phyloP scores from a whole-genome alignment of 129 eudicot species.

The Sambucus nigra region DNA sequence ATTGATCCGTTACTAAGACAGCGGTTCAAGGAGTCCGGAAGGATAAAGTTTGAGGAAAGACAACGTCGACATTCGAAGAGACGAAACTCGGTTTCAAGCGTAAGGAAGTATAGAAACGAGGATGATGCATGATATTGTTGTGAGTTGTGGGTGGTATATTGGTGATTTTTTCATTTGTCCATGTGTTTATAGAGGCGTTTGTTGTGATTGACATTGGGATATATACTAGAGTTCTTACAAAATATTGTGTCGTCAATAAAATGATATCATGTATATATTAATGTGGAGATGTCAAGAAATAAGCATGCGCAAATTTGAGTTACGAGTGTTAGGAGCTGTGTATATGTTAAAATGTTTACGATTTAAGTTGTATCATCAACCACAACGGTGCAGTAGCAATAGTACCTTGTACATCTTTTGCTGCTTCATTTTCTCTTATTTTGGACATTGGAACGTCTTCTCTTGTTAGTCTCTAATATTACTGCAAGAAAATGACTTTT shows the following conservation, averaged over 20 bases:
- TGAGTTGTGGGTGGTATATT: neutral
- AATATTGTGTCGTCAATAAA: neutral
- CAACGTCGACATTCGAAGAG: constrained; percentile 31
- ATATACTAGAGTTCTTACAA: neutral
- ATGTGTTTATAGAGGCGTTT: neutral
- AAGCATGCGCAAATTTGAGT: no score
- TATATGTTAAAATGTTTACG: no score
- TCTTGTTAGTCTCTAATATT: no score
- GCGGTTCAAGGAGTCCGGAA: constrained; percentile 54
- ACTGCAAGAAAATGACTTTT: no score
- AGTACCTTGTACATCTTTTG: no score
- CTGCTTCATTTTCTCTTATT: no score
- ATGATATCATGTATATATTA: neutral
- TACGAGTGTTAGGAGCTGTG: no score
- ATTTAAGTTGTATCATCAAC: no score
- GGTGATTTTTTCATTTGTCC: constrained; percentile 4
- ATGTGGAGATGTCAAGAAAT: no score
- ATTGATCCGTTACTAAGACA: constrained; percentile 41
- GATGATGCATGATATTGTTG: constrained; percentile 24
- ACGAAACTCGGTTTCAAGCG: constrained; percentile 23
- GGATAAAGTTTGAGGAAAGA: constrained; percentile 38
- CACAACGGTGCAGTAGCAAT: no score
- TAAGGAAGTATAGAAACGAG: constrained; percentile 30
- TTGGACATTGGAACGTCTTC: no score
- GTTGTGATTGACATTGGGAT: neutral